Evolutionary conservation across 2,329 filamentous ascomycete genomes (phyloP), one percentile per base, ranked within the genome.

Genomic region (Neurospora sp.): DNA sequence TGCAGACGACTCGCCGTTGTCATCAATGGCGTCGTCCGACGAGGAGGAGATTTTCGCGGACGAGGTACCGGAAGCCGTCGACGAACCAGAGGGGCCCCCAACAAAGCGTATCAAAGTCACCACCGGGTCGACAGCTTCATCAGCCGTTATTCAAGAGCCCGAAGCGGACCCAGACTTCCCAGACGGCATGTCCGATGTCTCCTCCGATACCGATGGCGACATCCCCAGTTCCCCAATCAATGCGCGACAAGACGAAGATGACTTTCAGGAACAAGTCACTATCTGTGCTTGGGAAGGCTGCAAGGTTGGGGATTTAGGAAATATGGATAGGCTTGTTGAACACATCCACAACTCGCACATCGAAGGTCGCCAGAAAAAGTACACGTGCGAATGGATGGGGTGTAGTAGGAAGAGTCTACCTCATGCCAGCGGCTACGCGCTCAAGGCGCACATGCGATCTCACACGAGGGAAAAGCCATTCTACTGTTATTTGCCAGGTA

Each of bases 401-500:
- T 99, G 96, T 79, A 86, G 85, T 68, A 84, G 94, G 72, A 98
- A 97, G 82, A 93, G 93, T 71, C 89, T 96, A 80, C 89, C 92
- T 19, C 96, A 99, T 81, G 95, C 95, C 1, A 97, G 93, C 77
- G 96, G 93, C 2, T 99, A 99, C 81, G 96, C 96, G 4, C 83
- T 99, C 73, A 94, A 97, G 79, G 96, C 96, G 10, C 96, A 99
- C 78, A 97, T 99, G 94, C 87, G 96, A 75, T 97, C 94, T 78
- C 96, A 99, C 79, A 99, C 96, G 1, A 88, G 96, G 77, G 96
- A 99, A 84, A 99, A 99, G 82, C 96, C 96, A 0, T 98, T 98
- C 79, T 97, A 97, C 82, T 99, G 96, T 81, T 92, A 93, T 38
- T 82, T 99, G 52, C 96, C 96, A 70, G 95, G 94, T 97, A 85